Conservation (phyloP, 163 green algal genomes). For the Trebouxia gelatinosa region DNA sequence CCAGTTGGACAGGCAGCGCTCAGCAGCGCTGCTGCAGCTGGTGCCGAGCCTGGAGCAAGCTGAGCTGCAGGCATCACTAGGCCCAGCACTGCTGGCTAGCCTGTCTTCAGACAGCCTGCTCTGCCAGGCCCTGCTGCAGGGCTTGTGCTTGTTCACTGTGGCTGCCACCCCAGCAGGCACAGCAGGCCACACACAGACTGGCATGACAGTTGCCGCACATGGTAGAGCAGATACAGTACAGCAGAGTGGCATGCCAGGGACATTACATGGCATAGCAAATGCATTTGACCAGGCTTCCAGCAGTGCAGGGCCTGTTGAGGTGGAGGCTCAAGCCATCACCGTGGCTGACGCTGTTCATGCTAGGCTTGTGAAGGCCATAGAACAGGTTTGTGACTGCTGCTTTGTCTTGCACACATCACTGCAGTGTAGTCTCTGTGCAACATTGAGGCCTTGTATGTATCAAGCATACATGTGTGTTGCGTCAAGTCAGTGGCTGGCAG, state of each 20-base stretch:
- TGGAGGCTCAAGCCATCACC: too few species aligned
- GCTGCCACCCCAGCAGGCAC: slow-evolving; percentile 20
- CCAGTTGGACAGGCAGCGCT: neutral
- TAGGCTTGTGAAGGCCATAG: neutral
- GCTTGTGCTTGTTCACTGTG: slow-evolving; percentile 5
- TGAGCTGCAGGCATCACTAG: neutral
- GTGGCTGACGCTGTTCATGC: too few species aligned
- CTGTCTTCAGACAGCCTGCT: neutral
- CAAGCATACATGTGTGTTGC: neutral
- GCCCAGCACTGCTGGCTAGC: neutral
- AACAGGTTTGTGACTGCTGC: neutral
- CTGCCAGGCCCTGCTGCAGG: slow-evolving; percentile 27
- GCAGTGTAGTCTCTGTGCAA: neutral
- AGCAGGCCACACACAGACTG: neutral
- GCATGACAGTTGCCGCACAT: neutral
- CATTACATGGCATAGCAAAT: too few species aligned
- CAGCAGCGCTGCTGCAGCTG: slow-evolving; percentile 22
- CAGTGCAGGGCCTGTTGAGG: too few species aligned
- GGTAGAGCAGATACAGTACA: neutral
- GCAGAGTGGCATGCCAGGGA: neutral
- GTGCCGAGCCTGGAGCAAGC: slow-evolving; percentile 2
- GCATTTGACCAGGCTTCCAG: too few species aligned
- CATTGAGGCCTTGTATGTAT: too few species aligned
- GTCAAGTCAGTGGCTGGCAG: neutral
- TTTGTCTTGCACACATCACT: too few species aligned